These are phyloP conservation scores for Aspergillus diversus DNA, from an alignment of 495 filamentous ascomycete genomes.

Conservation along the genomic window DNA sequence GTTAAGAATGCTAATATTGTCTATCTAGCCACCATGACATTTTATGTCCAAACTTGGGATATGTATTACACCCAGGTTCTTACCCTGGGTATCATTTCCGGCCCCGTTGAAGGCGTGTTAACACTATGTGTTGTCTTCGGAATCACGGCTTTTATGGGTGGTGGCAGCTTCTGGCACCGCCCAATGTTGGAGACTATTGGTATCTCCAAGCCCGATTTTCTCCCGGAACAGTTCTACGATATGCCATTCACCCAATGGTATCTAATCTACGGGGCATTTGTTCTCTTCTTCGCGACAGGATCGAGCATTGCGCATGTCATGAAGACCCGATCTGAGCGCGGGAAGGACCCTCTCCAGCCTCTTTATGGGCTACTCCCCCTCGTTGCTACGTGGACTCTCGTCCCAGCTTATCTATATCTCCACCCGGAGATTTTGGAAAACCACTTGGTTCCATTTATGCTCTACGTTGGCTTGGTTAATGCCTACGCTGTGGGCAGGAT, in stretches of 20 bases:
- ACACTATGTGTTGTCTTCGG: constrained; percentile 81
- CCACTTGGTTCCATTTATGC: constrained; percentile 83
- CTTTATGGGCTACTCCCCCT: constrained; percentile 83
- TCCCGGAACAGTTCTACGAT: constrained; percentile 72
- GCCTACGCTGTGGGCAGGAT: constrained; percentile 94
- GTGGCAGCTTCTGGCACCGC: constrained; percentile 90
- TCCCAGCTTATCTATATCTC: constrained; percentile 77
- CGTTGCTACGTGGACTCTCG: constrained; percentile 70
- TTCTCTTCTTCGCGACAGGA: constrained; percentile 80
- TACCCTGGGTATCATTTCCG: constrained; percentile 88
- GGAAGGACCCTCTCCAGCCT: constrained; percentile 69
- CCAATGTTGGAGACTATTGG: constrained; percentile 75
- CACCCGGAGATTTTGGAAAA: constrained; percentile 79
- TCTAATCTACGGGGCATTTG: constrained; percentile 82
- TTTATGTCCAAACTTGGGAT: constrained; percentile 99
- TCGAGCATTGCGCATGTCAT: constrained; percentile 80
- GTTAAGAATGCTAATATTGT: constrained; percentile 25
- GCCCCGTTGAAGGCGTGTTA: constrained; percentile 92
- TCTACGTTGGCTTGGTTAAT: constrained; percentile 87
- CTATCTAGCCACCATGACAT: constrained; percentile 72
- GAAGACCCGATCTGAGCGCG: constrained; percentile 70
- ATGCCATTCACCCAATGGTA: constrained; percentile 90
- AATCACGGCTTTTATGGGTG: constrained; percentile 82
- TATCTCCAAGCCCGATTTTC: constrained; percentile 61
- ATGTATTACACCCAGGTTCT: constrained; percentile 98